phyloP scores from a whole-genome alignment of 805 yeast genomes.

The Alloascoidea hylecoeti region DNA sequence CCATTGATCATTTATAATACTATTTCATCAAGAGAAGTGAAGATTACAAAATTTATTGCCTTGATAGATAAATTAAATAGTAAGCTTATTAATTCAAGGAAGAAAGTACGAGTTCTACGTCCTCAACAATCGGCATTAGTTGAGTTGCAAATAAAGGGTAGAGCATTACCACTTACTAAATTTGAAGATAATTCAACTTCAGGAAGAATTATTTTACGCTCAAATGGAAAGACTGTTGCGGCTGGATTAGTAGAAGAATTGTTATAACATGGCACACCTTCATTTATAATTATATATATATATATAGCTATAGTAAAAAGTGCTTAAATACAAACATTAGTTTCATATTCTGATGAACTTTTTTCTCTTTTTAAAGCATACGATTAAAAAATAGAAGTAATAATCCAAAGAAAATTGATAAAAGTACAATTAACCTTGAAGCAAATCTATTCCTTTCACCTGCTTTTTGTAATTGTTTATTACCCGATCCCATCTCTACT shows the following conservation, averaged over 20 bases:
- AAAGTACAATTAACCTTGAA: constrained; percentile 38
- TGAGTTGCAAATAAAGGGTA: constrained; percentile 31
- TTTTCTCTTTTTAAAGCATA: too few relatives aligned
- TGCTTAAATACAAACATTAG: too few relatives aligned
- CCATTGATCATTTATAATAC: constrained; percentile 69
- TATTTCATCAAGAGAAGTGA: constrained; percentile 56
- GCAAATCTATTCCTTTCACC: constrained; percentile 48
- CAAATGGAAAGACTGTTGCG: constrained; percentile 59
- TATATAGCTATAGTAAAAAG: too few relatives aligned
- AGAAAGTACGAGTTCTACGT: constrained; percentile 42
- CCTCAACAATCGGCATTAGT: constrained; percentile 48
- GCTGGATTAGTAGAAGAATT: constrained; percentile 33
- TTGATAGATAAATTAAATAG: constrained; percentile 19
- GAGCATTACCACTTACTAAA: constrained; percentile 36
- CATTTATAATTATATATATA: too few relatives aligned
- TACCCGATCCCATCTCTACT: constrained; percentile 55
- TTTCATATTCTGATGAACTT: not conserved
- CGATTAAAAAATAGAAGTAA: constrained; percentile 37
- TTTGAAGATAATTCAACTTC: constrained; percentile 33
- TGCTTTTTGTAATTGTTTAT: constrained; percentile 54
- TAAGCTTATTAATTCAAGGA: constrained; percentile 13
- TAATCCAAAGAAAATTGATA: constrained; percentile 41
- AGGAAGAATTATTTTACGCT: constrained; percentile 57
- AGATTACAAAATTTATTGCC: constrained; percentile 32
- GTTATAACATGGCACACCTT: too few relatives aligned